Evolutionary conservation across 768 basidiomycete species (phyloP).

Genomic region (Boletus speciosus): DNA sequence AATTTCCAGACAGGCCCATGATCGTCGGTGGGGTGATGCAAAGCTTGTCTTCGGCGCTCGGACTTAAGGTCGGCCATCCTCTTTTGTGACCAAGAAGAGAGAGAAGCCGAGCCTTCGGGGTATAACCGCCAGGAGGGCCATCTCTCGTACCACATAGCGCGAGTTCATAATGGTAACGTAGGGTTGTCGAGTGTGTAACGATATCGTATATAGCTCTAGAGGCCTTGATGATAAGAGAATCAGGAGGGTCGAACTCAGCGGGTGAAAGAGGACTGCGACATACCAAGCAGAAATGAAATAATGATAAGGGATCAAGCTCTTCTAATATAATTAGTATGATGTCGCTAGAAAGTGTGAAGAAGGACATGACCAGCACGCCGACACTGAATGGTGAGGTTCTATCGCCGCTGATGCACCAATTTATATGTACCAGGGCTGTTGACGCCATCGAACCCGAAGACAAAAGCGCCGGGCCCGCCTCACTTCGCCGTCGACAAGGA

Average conservation of each 20-base stretch:
- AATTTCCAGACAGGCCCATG: conserved; percentile 30
- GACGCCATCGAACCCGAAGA: conserved; percentile 28
- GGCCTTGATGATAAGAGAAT: conserved; percentile 17
- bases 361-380: conserved; percentile 36
- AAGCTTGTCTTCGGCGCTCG: conserved; percentile 30
- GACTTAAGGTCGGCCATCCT: conserved; percentile 33
- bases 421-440: conserved; percentile 30
- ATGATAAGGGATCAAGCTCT: conserved; percentile 32
- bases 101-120: conserved; percentile 24
- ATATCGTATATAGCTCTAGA: conserved; percentile 22
- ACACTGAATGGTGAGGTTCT: conserved; percentile 17
- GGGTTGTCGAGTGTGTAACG: conserved; percentile 22
- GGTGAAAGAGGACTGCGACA: neutral
- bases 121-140: conserved; percentile 19
- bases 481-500: conserved; percentile 29
- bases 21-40: conserved; percentile 31
- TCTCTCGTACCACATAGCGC: conserved; percentile 30
- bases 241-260: neutral
- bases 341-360: conserved; percentile 31
- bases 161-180: conserved; percentile 34
- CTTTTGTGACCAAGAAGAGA: conserved; percentile 30
- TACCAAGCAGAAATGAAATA: conserved; percentile 32
- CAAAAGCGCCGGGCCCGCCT: conserved; percentile 34
- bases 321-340: conserved; percentile 31
- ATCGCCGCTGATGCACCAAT: conserved; percentile 11